These are phyloP conservation scores for Hypoxylon sp. DNA, from an alignment of 2,329 filamentous ascomycete species.

Conservation along the genomic window DNA sequence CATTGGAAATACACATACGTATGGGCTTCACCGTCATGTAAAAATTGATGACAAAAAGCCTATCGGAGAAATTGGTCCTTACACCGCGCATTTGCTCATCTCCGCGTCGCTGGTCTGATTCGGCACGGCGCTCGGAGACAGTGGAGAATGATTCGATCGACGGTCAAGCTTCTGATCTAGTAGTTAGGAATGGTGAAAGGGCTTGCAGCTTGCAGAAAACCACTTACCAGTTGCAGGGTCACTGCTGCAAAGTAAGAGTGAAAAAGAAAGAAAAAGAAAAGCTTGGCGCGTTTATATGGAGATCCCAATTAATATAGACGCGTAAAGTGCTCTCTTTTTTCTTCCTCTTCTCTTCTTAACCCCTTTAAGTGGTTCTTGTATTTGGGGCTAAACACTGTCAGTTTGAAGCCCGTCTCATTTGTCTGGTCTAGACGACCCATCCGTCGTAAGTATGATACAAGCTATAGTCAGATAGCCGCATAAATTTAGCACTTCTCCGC, in stretches of 20 bases:
- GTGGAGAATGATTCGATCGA: conserved; percentile 7
- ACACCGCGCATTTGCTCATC: conserved; percentile 21
- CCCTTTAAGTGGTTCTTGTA: conserved; percentile 3
- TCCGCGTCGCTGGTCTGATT: conserved; percentile 25
- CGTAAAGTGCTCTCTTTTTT: conserved; percentile 21
- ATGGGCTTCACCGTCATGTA: conserved; percentile 3
- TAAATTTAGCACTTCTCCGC: conserved; percentile 13
- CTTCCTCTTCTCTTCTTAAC: conserved; percentile 2
- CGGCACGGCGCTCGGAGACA: conserved; percentile 14
- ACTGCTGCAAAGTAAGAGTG: background rate
- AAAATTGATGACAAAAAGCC: background rate
- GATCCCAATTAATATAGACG: conserved; percentile 18
- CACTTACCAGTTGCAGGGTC: conserved; percentile 11
- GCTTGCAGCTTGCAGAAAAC: conserved; percentile 20
- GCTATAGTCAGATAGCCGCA: conserved; percentile 13
- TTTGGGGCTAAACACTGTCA: conserved; percentile 16
- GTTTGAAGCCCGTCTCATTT: conserved; percentile 9
- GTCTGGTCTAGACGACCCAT: conserved; percentile 8
- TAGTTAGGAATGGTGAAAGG: conserved; percentile 16
- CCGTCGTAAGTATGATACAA: conserved; percentile 18
- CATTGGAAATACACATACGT: conserved; percentile 7
- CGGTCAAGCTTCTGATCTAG: conserved; percentile 2
- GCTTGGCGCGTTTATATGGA: conserved; percentile 35
- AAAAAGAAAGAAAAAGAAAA: conserved; percentile 3
- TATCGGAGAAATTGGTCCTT: conserved; percentile 25